Base-by-base conservation (phyloP, 2,329 filamentous ascomycete genomes). In the Tricladium varicosporioides region DNA sequence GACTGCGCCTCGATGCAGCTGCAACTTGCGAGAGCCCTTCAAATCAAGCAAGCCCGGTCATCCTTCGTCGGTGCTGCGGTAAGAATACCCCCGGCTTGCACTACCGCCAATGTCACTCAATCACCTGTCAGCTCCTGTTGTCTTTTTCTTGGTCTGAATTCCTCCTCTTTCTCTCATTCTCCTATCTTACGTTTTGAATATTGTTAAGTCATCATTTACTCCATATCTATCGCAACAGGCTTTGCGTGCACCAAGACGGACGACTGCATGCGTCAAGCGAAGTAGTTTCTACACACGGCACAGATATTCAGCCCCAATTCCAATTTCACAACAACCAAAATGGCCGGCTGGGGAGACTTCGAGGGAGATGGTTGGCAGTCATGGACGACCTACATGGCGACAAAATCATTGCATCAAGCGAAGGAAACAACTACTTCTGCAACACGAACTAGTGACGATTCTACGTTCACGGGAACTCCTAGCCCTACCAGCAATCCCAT, bases 1-100 rank as follows among this genome's bases (percentile, higher is more conserved):
- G 47, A 32, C 47, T 49, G 47, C 47, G 47, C 47, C 47, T 49
- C 47, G 47, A 49, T 49, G 47, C 47, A 40, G 22, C 22, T 27
- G 22, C 22, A 27, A 27, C 22, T 27, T 27, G 22, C 22, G 22
- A 27, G 22, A 27, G 7, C 22, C 40, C 40, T 43, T 43, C 40
- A 43, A 43, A 43, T 9, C 40, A 43, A 43, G 10, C 13, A 14
- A 31, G 46, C 45, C 22, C 22, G 22, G 7, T 27, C 22, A 47
- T 47, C 11, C 31, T 16, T 47, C 45, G 22, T 19, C 46, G 32
- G 14, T 48, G 46, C 19, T 32, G 46, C 46, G 46, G 46, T 15
- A 48, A 48, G 19, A 16, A 27, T 27, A 7, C 22, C 22, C 22
- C 22, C 22, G 36, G 36, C n/a, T 10, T 40, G 11, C 36, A 40